phyloP scores from a whole-genome alignment of 2,329 filamentous ascomycete genomes.

The Fusarium humuli region DNA sequence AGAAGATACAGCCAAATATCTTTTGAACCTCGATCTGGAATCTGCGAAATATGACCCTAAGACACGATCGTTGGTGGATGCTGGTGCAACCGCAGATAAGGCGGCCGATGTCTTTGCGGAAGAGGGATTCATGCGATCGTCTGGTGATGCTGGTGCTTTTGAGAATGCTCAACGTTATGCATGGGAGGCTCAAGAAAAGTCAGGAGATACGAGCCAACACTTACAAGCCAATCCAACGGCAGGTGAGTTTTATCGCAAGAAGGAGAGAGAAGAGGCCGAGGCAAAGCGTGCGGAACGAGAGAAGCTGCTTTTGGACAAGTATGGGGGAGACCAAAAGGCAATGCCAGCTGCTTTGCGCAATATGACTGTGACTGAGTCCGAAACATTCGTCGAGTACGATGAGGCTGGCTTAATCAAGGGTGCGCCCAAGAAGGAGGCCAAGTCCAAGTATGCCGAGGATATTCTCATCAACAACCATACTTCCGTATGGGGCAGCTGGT shows the following conservation, averaged over 20 bases:
- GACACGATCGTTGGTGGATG: slow-evolving; percentile 89
- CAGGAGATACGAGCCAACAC: slow-evolving; percentile 83
- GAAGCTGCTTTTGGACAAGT: slow-evolving; percentile 81
- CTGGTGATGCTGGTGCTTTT: slow-evolving; percentile 93
- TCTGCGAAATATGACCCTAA: slow-evolving; percentile 99
- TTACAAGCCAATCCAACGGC: slow-evolving; percentile 96
- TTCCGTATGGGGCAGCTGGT: slow-evolving; percentile 97
- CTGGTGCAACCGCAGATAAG: slow-evolving; percentile 81
- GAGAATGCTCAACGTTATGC: slow-evolving; percentile 90
- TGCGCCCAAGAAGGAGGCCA: slow-evolving; percentile 78
- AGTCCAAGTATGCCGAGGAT: slow-evolving; percentile 93
- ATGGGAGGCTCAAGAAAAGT: slow-evolving; percentile 92
- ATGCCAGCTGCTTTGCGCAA: slow-evolving; percentile 72
- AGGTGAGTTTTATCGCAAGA: slow-evolving; percentile 85
- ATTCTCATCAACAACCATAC: slow-evolving; percentile 91
- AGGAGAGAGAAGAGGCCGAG: slow-evolving; percentile 79
- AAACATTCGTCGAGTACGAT: slow-evolving; percentile 94
- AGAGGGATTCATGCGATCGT: slow-evolving; percentile 88
- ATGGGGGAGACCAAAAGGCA: slow-evolving; percentile 73
- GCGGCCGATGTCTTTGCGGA: slow-evolving; percentile 88
- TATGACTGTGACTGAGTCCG: slow-evolving; percentile 80
- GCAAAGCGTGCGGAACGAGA: slow-evolving; percentile 74
- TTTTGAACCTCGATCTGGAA: slow-evolving; percentile 93
- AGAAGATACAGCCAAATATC: slow-evolving; percentile 97
- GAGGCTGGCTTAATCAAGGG: slow-evolving; percentile 91